Base-by-base conservation (phyloP, 495 filamentous ascomycete genomes). In the Lasiosphaeria miniovina region DNA sequence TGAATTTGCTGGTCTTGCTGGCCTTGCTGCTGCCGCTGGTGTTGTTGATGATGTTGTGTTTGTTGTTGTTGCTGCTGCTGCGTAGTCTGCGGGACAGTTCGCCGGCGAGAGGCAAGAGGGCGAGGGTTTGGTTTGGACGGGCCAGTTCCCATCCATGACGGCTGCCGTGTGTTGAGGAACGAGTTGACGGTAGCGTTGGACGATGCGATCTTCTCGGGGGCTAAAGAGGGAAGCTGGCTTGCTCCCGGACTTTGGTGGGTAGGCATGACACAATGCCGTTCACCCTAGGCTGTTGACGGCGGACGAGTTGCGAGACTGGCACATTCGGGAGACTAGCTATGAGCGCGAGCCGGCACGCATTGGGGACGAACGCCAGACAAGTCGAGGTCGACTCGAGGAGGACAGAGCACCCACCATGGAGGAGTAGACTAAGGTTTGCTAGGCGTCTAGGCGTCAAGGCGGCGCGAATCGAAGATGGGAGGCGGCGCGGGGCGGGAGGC, bases 151-250 rank as follows among this genome's bases (percentile, higher is more conserved):
- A 91, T 88, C 90, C 90, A 93, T 67, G 84, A 75, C 64, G 80
- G 87, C 68, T 84, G 84, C 59, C 76, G 76, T 49, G 36, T 15
- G 5, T 84, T 80, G 55, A 90, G 75, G 72, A 90, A 88, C 40
- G 81, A 69, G 61, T 78, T 85, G 54, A 85, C 75, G 12, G 90
- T 92, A 50, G 85, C 84, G 72, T 93, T 94, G 14, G 86, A 86
- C 4, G 78, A 76, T 38, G 81, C 82, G 57, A 89, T 75, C 60
- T 85, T 81, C 11, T 61, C 65, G 45, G 61, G 61, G 56, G 31
- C 52, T 15, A 53, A 17, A 12, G 61, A 50, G 14, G 55, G 24
- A 36, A 48, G 59, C 6, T 36, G 52, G 15, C n/a, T 51, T 54
- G 48, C 35, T 60, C 49, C 53, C 11, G 52, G 7, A n/a, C 5